These are phyloP conservation scores for Quercus dentata DNA, from an alignment of 306 rosid species.

Conservation along the genomic window DNA sequence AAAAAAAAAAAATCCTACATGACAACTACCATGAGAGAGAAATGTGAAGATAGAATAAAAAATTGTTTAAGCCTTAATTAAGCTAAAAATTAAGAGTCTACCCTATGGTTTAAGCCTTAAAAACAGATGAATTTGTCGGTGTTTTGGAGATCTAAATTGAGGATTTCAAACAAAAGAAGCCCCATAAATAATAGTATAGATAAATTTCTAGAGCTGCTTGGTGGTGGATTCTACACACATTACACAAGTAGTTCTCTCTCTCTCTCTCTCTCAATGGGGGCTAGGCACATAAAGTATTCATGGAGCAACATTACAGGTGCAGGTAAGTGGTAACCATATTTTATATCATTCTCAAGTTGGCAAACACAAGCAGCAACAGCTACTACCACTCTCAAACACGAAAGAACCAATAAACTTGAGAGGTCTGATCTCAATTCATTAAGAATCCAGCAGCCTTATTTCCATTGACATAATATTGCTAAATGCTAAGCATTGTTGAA, in stretches of 20 bases:
- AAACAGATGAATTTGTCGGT: accelerated
- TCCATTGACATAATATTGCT: neutral
- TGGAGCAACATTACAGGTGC: neutral
- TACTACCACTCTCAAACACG: neutral
- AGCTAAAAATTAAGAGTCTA: too few relatives aligned
- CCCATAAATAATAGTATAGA: too few relatives aligned
- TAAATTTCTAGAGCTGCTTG: too few relatives aligned
- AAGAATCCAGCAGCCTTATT: neutral
- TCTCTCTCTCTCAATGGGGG: neutral
- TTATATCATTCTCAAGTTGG: neutral
- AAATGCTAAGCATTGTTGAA: neutral
- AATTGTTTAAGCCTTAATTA: too few relatives aligned
- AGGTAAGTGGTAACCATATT: neutral
- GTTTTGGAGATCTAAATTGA: accelerated
- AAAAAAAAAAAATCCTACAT: too few relatives aligned
- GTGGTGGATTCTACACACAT: neutral
- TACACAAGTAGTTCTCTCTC: neutral
- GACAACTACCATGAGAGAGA: too few relatives aligned
- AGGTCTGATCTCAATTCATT: neutral
- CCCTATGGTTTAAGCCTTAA: too few relatives aligned
- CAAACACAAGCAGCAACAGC: neutral
- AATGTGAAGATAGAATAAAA: too few relatives aligned
- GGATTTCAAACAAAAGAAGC: accelerated
- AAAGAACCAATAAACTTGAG: too few relatives aligned
- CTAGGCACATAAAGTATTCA: neutral